Conservation (phyloP, 257 asterid genomes). For the Fraxinus excelsior region DNA sequence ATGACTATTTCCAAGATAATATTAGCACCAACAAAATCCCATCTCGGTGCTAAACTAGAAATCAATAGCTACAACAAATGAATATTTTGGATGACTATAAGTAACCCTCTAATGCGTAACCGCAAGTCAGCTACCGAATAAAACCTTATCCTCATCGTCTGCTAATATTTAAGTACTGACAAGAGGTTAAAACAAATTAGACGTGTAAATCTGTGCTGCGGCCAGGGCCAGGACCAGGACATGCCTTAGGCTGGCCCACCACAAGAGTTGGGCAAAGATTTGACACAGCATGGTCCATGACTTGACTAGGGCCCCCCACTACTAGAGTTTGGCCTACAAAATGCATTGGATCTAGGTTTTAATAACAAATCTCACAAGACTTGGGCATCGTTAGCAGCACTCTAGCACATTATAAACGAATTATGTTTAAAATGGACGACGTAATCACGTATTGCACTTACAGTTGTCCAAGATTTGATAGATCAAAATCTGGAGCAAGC, state of each 20-base stretch:
- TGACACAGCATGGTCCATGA: neutral
- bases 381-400: too few relatives aligned
- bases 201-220: neutral
- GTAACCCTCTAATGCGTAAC: neutral
- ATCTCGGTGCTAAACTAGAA: neutral
- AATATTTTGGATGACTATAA: neutral
- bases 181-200: neutral
- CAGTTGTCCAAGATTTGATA: conserved; percentile 79
- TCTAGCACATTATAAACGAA: too few relatives aligned
- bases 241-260: neutral
- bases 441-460: conserved; percentile 40
- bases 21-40: neutral
- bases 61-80: neutral
- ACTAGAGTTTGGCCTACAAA: too few relatives aligned
- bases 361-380: too few relatives aligned
- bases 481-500: conserved; percentile 88
- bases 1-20: neutral
- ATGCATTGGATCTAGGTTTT: too few relatives aligned
- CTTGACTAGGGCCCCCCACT: too few relatives aligned
- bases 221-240: neutral
- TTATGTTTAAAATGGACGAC: neutral
- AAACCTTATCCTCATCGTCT: neutral
- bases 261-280: neutral
- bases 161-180: neutral
- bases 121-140: neutral